A percentile compares a stretch with the other conserved stretches of the same genome.
phyloP scores from a whole-genome alignment of 2,329 filamentous ascomycete species.

The Hymenoscyphus scutula region DNA sequence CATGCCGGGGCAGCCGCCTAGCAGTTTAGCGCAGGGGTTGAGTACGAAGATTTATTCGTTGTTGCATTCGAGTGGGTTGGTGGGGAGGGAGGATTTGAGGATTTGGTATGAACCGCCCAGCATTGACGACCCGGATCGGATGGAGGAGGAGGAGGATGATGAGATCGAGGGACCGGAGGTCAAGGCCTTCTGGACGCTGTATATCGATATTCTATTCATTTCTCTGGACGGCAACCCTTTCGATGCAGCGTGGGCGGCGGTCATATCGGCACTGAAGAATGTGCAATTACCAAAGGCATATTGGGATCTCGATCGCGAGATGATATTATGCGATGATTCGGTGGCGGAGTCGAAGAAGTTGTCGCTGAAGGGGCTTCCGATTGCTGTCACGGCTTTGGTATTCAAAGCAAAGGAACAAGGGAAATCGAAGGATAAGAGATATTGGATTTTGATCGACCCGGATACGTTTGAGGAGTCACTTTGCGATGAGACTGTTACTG shows the following conservation, averaged over 20 bases:
- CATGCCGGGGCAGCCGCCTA: conserved; percentile 79
- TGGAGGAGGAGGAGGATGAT: conserved; percentile 36
- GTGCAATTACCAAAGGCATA: conserved; percentile 74
- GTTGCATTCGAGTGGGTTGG: conserved; percentile 66
- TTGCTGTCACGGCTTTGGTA: conserved; percentile 75
- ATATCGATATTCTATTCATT: conserved; percentile 93
- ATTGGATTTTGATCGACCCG: conserved; percentile 83
- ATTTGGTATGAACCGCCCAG: conserved; percentile 63
- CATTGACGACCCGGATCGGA: conserved; percentile 46
- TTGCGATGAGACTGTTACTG: conserved; percentile 77
- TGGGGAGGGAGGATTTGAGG: conserved; percentile 65
- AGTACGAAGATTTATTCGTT: conserved; percentile 74
- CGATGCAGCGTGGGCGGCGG: conserved; percentile 83
- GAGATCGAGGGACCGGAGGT: conserved; percentile 46
- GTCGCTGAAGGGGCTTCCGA: conserved; percentile 62
- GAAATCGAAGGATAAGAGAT: conserved; percentile 49
- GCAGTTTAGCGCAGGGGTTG: conserved; percentile 76
- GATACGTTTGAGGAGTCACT: conserved; percentile 86
- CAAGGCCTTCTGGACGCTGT: conserved; percentile 91
- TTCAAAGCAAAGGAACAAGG: conserved; percentile 58
- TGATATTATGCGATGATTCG: conserved; percentile 69
- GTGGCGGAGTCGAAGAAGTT: conserved; percentile 54
- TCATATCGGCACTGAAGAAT: conserved; percentile 76
- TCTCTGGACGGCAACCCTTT: conserved; percentile 90
- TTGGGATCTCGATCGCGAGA: conserved; percentile 81